A percentile compares a stretch with the other conserved stretches of the same genome.
These are phyloP conservation scores for Nymphaea colorata DNA, from an alignment of 164 flowering plant species.

Conservation along the genomic window DNA sequence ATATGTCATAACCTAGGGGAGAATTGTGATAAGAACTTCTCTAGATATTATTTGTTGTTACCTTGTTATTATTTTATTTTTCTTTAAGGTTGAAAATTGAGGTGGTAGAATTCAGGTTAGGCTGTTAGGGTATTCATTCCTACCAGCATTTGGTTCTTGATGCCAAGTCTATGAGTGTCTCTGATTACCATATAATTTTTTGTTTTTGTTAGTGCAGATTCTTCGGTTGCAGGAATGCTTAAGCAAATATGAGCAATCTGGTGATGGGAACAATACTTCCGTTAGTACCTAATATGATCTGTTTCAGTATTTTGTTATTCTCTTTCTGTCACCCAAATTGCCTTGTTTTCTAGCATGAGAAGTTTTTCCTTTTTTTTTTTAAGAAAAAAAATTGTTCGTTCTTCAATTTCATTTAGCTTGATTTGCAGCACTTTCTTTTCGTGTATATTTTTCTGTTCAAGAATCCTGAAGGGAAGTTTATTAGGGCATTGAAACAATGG, in stretches of 20 bases:
- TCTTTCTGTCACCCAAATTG: neutral
- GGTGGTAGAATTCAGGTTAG: too few species aligned
- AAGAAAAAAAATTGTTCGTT: neutral
- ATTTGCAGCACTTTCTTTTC: neutral
- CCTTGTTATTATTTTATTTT: too few species aligned
- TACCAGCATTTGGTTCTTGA: neutral
- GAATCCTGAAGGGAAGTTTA: too few species aligned
- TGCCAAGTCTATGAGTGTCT: neutral
- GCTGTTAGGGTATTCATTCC: too few species aligned
- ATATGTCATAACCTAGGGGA: too few species aligned
- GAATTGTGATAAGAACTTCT: too few species aligned
- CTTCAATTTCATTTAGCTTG: neutral
- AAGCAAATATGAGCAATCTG: constrained; percentile 82
- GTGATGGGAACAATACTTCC: constrained; percentile 90
- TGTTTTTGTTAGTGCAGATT: constrained; percentile 35
- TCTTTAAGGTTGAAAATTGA: too few species aligned
- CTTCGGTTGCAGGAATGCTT: constrained; percentile 91
- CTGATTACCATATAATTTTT: neutral
- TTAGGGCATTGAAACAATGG: too few species aligned
- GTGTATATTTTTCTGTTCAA: neutral
- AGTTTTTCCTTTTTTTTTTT: neutral
- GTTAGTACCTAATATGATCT: constrained; percentile 17
- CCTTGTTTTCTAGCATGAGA: neutral
- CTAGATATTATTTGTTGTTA: too few species aligned
- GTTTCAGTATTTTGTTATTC: neutral